A percentile compares a stretch with the other conserved stretches of the same genome.
Evolutionary conservation across 176 grass and related monocot species (phyloP).

Genomic region (Paspalum notatum): DNA sequence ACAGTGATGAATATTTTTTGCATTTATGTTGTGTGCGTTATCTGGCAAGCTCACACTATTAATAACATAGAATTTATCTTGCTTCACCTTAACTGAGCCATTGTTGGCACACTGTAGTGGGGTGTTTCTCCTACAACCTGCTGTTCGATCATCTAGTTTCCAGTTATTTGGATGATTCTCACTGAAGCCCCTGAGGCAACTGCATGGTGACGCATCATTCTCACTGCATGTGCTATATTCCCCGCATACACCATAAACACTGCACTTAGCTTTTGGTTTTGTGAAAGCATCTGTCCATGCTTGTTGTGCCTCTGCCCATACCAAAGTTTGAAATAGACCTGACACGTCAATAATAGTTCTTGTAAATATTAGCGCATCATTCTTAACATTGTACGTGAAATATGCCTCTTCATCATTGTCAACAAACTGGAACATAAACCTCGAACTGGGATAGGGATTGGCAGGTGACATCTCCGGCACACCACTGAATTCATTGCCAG

Average conservation of each 20-base stretch:
- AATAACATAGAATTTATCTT: constrained; percentile 39
- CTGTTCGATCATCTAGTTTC: constrained; percentile 26
- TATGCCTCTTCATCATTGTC: constrained; percentile 44
- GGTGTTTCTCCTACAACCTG: constrained; percentile 41
- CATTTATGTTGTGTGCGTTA: neutral
- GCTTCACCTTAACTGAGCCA: neutral
- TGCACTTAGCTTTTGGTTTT: constrained; percentile 40
- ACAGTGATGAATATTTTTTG: constrained; percentile 9
- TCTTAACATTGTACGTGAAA: constrained; percentile 32
- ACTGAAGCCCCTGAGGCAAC: constrained; percentile 45
- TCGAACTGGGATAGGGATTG: constrained; percentile 21
- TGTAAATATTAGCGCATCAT: neutral
- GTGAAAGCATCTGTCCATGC: constrained; percentile 3
- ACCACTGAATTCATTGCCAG: neutral
- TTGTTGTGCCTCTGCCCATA: constrained; percentile 26
- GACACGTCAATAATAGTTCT: constrained; percentile 6
- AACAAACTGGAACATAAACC: constrained; percentile 40
- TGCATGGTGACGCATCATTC: constrained; percentile 34
- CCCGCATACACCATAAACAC: constrained; percentile 40
- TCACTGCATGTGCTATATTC: constrained; percentile 38
- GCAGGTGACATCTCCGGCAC: constrained; percentile 44
- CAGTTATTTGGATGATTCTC: constrained; percentile 28
- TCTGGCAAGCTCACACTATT: constrained; percentile 35
- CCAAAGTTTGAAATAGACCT: neutral
- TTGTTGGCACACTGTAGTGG: constrained; percentile 33